phyloP scores from a whole-genome alignment of 768 basidiomycete species.

The Filobasidium wieringae region DNA sequence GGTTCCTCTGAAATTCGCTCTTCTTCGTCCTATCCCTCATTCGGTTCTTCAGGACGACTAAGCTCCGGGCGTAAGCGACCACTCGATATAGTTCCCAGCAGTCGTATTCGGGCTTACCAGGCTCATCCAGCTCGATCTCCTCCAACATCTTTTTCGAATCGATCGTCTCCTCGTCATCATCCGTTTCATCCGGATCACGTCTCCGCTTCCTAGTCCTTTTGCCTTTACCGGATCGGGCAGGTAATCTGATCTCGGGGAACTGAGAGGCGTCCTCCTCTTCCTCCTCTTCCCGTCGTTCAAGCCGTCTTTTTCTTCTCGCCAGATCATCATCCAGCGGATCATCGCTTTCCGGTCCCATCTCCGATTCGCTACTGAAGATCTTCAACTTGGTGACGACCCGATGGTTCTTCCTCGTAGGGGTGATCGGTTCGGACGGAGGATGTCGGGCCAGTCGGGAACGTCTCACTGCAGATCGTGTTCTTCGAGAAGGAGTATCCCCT shows the following conservation, averaged over 20 bases:
- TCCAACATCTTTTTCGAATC: slow-evolving; percentile 11
- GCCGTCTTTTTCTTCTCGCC: too few species aligned
- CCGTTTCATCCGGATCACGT: slow-evolving; percentile 22
- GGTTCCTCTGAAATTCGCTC: slow-evolving; percentile 1
- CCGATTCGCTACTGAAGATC: not conserved
- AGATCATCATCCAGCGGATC: too few species aligned
- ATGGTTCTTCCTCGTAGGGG: not conserved
- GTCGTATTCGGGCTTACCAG: slow-evolving; percentile 13
- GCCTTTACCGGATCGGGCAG: not conserved
- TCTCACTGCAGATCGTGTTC: not conserved
- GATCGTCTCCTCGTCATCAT: slow-evolving; percentile 20
- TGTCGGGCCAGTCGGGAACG: not conserved
- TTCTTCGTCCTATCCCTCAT: slow-evolving; percentile 16
- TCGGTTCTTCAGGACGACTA: slow-evolving; percentile 10
- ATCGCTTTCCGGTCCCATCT: not conserved
- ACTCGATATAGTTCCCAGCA: not conserved
- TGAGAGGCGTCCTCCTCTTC: not conserved
- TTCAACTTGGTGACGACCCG: not conserved
- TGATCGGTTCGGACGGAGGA: not conserved
- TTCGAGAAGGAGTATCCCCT: not conserved
- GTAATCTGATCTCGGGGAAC: too few species aligned
- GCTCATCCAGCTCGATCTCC: slow-evolving; percentile 31
- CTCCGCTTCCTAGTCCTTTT: not conserved
- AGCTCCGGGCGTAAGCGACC: not conserved
- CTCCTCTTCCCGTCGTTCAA: too few species aligned